Evolutionary conservation across 139 green algal species (phyloP).

Genomic region (Astrephomene gubernaculifera): DNA sequence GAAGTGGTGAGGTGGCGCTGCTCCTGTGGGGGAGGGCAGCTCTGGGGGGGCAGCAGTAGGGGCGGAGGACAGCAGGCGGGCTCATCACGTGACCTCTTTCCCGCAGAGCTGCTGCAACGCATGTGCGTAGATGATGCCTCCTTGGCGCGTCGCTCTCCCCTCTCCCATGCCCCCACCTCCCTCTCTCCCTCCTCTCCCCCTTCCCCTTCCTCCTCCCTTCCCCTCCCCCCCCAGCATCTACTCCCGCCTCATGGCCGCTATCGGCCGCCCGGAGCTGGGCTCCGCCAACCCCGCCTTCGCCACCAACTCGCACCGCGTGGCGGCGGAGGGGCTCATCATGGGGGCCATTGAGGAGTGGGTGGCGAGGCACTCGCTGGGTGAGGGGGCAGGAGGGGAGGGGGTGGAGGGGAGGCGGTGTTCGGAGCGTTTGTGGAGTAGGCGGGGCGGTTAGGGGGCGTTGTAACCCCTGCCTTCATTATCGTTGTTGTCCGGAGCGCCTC

Average conservation of each 20-base stretch:
- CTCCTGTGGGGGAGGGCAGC: no score
- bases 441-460: no score
- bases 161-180: neutral
- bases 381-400: neutral
- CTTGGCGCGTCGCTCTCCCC: no score
- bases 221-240: slow-evolving; percentile 70
- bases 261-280: slow-evolving; percentile 78
- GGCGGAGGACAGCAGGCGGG: no score
- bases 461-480: neutral
- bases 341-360: slow-evolving; percentile 45
- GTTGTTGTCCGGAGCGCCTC: no score
- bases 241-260: slow-evolving; percentile 79
- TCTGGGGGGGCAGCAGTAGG: no score
- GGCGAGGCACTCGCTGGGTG: slow-evolving; percentile 39
- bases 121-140: no score
- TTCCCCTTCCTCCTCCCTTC: neutral
- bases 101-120: no score
- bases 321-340: slow-evolving; percentile 54
- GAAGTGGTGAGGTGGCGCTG: no score
- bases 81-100: no score
- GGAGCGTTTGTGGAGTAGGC: no score
- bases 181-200: neutral
- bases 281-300: slow-evolving; percentile 73
- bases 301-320: slow-evolving; percentile 61
- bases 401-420: neutral